These are phyloP conservation scores for Botrytis aclada DNA, from an alignment of 2,329 filamentous ascomycete genomes.

Conservation along the genomic window DNA sequence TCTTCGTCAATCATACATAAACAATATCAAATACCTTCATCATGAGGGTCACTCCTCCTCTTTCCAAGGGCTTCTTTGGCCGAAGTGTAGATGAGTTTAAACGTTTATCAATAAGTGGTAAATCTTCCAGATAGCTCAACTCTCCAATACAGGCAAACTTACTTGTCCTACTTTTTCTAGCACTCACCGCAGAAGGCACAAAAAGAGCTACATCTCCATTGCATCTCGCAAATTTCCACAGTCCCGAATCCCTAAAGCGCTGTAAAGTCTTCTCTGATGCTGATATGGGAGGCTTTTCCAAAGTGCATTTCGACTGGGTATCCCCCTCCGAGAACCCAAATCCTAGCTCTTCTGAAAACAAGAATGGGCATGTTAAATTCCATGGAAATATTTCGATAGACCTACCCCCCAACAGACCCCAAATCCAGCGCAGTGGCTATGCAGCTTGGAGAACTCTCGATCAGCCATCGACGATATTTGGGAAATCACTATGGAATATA, in stretches of 20 bases:
- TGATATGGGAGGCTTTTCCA: conserved; percentile 83
- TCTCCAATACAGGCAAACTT: conserved; percentile 22
- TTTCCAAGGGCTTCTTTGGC: conserved; percentile 52
- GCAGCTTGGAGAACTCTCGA: conserved; percentile 87
- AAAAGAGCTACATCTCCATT: conserved; percentile 62
- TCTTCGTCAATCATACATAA: neutral
- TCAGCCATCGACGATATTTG: conserved; percentile 75
- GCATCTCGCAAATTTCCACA: conserved; percentile 62
- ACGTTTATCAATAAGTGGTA: conserved; percentile 55
- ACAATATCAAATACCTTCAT: neutral
- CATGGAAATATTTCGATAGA: conserved; percentile 84
- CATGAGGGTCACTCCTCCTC: conserved; percentile 51
- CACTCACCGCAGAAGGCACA: conserved; percentile 66
- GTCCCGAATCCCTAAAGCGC: conserved; percentile 45
- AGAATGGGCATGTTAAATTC: conserved; percentile 68
- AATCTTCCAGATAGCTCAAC: conserved; percentile 13
- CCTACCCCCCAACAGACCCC: conserved; percentile 70
- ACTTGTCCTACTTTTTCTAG: conserved; percentile 43
- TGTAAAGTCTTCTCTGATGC: conserved; percentile 82
- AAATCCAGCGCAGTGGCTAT: conserved; percentile 77
- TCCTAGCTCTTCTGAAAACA: conserved; percentile 34
- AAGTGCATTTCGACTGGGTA: conserved; percentile 60
- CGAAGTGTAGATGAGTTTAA: conserved; percentile 60
- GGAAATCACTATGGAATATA: conserved; percentile 81
- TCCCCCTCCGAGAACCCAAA: conserved; percentile 27